phyloP scores from a whole-genome alignment of 176 grass and related monocot genomes.

The Elymus sibiricus region DNA sequence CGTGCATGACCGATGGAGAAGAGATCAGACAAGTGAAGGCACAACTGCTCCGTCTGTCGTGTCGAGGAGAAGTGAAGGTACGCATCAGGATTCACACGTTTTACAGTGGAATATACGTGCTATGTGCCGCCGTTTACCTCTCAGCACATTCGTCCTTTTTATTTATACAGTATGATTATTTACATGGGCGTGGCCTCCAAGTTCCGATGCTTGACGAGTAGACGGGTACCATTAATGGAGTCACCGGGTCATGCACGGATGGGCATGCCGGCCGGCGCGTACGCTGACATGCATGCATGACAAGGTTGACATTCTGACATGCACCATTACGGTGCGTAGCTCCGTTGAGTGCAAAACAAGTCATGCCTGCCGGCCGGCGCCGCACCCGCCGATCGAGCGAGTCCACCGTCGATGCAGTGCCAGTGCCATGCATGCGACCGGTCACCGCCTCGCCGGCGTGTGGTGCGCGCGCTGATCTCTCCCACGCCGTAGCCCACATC shows the following conservation, averaged over 20 bases:
- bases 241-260: not conserved
- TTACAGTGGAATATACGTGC: not conserved
- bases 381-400: not conserved
- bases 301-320: not conserved
- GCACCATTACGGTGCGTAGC: not conserved
- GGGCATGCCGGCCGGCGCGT: not conserved
- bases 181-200: not conserved
- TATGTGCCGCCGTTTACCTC: no score
- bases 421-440: not conserved
- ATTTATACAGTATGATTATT: not conserved
- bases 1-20: constrained; percentile 14
- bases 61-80: not conserved
- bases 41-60: not conserved
- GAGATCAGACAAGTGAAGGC: constrained; percentile 1
- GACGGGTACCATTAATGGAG: not conserved
- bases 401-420: constrained; percentile 1
- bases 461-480: not conserved
- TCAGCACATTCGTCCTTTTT: no score
- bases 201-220: not conserved
- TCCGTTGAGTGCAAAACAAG: not conserved
- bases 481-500: constrained; percentile 6
- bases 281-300: not conserved
- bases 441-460: no score
- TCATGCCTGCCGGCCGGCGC: not conserved
- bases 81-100: not conserved